Percentiles rank a stretch among this genome's conserved stretches.
Evolutionary conservation across 2,329 filamentous ascomycete species (phyloP).

Genomic region (Incumbomyces delicatus): DNA sequence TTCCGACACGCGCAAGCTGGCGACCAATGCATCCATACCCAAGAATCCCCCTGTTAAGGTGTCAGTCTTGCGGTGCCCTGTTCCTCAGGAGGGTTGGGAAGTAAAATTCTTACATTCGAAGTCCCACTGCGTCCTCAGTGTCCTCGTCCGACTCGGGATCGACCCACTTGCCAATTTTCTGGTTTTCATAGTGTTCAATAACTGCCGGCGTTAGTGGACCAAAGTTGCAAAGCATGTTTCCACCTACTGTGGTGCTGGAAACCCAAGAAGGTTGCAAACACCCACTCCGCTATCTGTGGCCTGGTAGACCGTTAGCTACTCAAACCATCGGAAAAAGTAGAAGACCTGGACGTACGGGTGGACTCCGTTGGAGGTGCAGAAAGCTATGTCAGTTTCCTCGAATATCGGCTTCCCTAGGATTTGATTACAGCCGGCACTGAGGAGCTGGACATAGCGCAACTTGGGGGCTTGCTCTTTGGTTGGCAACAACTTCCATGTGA

Average conservation of each 20-base stretch:
- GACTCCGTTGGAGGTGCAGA: slow-evolving; percentile 35
- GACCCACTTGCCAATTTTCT: slow-evolving; percentile 24
- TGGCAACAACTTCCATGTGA: too few relatives aligned
- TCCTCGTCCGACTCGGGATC: slow-evolving; percentile 16
- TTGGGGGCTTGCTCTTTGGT: slow-evolving; percentile 12
- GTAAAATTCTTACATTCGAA: slow-evolving; percentile 13
- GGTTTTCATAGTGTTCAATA: slow-evolving; percentile 22
- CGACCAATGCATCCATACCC: too few relatives aligned
- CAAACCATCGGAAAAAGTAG: too few relatives aligned
- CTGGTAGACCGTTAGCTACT: slow-evolving; percentile 12
- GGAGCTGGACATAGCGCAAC: slow-evolving; percentile 38
- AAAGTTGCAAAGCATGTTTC: too few relatives aligned
- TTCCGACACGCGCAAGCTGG: too few relatives aligned
- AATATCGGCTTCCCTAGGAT: slow-evolving; percentile 32
- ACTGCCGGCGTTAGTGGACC: slow-evolving; percentile 23
- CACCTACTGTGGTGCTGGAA: slow-evolving; percentile 10
- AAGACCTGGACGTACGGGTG: slow-evolving; percentile 31
- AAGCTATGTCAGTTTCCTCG: slow-evolving; percentile 27
- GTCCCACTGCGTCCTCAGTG: slow-evolving; percentile 9
- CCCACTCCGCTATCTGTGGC: slow-evolving; percentile 35
- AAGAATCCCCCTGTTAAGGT: too few relatives aligned
- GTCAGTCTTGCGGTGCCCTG: too few relatives aligned
- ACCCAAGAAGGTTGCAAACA: slow-evolving; percentile 29
- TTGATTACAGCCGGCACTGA: slow-evolving; percentile 36
- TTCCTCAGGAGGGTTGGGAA: not conserved